Evolutionary conservation across 208 protist genomes (phyloP), one percentile per base, ranked within the genome.

Genomic region (Leishmania tarentolae): DNA sequence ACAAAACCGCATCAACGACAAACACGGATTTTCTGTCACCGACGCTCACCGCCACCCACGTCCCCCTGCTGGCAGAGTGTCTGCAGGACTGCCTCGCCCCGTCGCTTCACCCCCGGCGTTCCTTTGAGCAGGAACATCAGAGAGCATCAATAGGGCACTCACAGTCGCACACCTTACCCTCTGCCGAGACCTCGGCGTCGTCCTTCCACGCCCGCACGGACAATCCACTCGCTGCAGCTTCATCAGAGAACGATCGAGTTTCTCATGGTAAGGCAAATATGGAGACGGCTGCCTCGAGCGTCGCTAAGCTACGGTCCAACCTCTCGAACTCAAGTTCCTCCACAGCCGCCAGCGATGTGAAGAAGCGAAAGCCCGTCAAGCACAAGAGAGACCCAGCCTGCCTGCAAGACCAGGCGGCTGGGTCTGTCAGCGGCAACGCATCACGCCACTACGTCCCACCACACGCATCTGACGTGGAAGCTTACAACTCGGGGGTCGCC

Each of bases 31-130:
- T 31, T 74, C 24, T 46, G 5, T 47, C 65, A 28, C 70, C 46
- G 46, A 17, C 53, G 24, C 47, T 77, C 37, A 17, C 53, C 37
- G 52, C 74, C 37, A 66, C 37, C n/a, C n/a, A 31, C 56, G 47
- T 75, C 11, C 24, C 72, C 1, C 63, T 77, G n/a, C 72, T 82
- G 44, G 63, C 72, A 70, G 77, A 81, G 47, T 52, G 77, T 21
- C 73, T 82, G 63, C 82, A 78, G 2, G 78, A 82, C 63, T 73
- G 81, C 37, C 63, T 77, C n/a, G 71, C 69, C 13, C 72, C 68
- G 21, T 40, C 61, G 42, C 44, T 76, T 46, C 82, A 82, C 21
- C 66, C 82, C 11, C 28, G 63, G 31, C 74, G 42, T 40, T 35
- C 9, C 57, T 11, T n/a, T 11, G 35, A 52, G 56, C 57, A 46